Conservation (phyloP, 2,329 filamentous ascomycete species). For the Alternaria rosae region DNA sequence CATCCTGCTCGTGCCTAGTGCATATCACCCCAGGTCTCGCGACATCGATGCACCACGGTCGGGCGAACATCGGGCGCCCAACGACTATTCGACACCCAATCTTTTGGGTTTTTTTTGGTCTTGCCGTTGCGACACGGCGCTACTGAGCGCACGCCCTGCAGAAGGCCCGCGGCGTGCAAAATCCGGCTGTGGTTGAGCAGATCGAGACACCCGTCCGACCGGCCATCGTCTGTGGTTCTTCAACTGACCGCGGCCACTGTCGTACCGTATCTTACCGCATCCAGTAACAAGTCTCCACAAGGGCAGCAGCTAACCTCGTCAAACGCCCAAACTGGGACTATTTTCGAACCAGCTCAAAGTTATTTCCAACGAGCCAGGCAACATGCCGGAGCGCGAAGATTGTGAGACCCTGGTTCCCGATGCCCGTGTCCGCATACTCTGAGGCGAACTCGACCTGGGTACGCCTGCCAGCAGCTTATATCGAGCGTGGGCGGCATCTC, state of each 20-base stretch:
- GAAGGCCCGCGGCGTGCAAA: constrained; percentile 9
- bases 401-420: neutral
- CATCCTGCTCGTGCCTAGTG: neutral
- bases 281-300: neutral
- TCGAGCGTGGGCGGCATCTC: constrained; percentile 3
- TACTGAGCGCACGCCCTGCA: constrained; percentile 10
- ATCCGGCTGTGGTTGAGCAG: constrained; percentile 4
- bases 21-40: neutral
- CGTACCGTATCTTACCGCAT: neutral
- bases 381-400: neutral
- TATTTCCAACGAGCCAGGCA: neutral
- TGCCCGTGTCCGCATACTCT: neutral
- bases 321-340: neutral
- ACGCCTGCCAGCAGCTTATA: constrained; percentile 1
- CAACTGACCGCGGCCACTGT: constrained; percentile 7
- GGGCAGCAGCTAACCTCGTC: constrained; percentile 1
- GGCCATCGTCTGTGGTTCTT: constrained; percentile 4
- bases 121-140: constrained; percentile 6
- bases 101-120: constrained; percentile 1
- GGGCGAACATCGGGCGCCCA: constrained; percentile 6
- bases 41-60: neutral
- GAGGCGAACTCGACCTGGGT: constrained; percentile 1
- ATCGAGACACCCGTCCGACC: constrained; percentile 14
- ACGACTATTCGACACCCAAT: constrained; percentile 3
- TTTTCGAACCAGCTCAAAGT: neutral